These are phyloP conservation scores for Colletotrichum sp. DNA, from an alignment of 2,329 filamentous ascomycete genomes.

Conservation along the genomic window DNA sequence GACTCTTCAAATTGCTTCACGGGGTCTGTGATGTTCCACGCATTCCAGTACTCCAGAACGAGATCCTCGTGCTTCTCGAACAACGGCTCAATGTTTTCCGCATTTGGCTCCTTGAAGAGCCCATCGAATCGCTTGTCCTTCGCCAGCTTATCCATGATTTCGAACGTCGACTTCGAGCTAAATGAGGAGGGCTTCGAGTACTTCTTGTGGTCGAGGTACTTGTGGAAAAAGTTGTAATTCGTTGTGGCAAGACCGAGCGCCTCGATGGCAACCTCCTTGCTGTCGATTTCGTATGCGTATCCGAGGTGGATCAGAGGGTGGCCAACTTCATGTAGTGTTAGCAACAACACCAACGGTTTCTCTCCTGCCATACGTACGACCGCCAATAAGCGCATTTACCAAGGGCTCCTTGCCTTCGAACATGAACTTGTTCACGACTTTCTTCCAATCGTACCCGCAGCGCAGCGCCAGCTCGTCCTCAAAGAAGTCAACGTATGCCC, in stretches of 20 bases:
- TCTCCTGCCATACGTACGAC: constrained; percentile 64
- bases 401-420: constrained; percentile 77
- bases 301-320: constrained; percentile 93
- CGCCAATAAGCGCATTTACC: constrained; percentile 79
- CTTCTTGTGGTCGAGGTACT: constrained; percentile 73
- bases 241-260: constrained; percentile 72
- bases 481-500: constrained; percentile 93
- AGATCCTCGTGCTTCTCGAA: constrained; percentile 72
- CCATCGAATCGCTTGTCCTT: constrained; percentile 73
- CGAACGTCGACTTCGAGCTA: constrained; percentile 66
- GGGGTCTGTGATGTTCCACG: constrained; percentile 76
- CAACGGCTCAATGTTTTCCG: constrained; percentile 69
- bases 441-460: constrained; percentile 84
- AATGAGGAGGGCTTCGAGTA: constrained; percentile 71
- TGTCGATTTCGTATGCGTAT: constrained; percentile 91
- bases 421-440: constrained; percentile 76
- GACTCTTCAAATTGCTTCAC: constrained; percentile 77
- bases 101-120: constrained; percentile 63
- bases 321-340: constrained; percentile 64
- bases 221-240: constrained; percentile 65
- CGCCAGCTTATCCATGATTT: constrained; percentile 73
- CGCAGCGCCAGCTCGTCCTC: constrained; percentile 83
- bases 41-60: constrained; percentile 89
- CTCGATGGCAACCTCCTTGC: constrained; percentile 86
- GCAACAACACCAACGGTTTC: neutral